phyloP scores from a whole-genome alignment of 257 asterid species.

The Haberlea rhodopensis region DNA sequence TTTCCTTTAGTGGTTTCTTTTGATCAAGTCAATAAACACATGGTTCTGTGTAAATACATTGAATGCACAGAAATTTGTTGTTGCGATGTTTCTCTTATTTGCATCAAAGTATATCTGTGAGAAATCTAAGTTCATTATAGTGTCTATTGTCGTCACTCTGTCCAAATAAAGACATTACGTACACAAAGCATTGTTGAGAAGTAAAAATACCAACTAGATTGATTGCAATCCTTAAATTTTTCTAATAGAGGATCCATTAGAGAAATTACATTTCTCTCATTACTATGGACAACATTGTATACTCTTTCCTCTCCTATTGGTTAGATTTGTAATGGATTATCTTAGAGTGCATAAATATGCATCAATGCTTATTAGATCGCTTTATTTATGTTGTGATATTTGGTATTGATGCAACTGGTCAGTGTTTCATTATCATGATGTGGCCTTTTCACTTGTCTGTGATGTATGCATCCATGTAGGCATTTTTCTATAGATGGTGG shows the following conservation, averaged over 20 bases:
- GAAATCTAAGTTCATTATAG: neutral
- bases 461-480: slow-evolving; percentile 37
- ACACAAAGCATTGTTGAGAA: neutral
- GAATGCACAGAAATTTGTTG: neutral
- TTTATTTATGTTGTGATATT: slow-evolving; percentile 2
- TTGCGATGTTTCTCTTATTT: neutral
- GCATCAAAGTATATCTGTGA: neutral
- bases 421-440: neutral
- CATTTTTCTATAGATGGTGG: slow-evolving; percentile 94
- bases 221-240: neutral
- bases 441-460: slow-evolving; percentile 19
- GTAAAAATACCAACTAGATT: neutral
- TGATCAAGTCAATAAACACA: neutral
- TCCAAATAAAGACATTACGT: slow-evolving; percentile 4
- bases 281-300: neutral
- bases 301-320: neutral
- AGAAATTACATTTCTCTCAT: neutral
- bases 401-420: slow-evolving; percentile 5
- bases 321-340: neutral
- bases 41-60: neutral
- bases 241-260: neutral
- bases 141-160: slow-evolving; percentile 1
- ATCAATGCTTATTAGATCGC: neutral
- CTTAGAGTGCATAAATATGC: neutral
- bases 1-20: slow-evolving; percentile 4